Conservation (phyloP, 306 rosid genomes). For the Cucurbita moschata region DNA sequence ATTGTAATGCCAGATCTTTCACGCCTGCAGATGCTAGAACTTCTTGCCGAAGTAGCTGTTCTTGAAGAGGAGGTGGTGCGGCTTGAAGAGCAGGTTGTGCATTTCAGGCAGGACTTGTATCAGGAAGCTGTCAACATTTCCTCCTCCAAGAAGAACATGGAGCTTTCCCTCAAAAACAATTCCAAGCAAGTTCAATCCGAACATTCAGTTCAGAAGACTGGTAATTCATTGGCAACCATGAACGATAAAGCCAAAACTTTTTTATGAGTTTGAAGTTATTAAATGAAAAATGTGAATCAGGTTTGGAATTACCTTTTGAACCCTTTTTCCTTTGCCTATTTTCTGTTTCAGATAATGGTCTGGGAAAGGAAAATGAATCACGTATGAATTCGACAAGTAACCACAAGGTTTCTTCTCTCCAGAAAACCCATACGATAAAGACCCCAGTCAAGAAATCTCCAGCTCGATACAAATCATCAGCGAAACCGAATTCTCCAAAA, state of each 20-base stretch:
- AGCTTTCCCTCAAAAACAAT: conserved; percentile 15
- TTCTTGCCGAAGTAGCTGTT: conserved; percentile 91
- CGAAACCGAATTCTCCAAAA: conserved; percentile 32
- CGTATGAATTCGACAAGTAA: conserved; percentile 20
- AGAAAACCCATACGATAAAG: conserved; percentile 15
- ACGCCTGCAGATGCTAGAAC: conserved; percentile 47
- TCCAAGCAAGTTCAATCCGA: conserved; percentile 20
- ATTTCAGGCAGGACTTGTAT: conserved; percentile 61
- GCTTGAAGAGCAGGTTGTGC: conserved; percentile 75
- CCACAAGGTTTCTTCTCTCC: conserved; percentile 21
- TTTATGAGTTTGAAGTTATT: not conserved
- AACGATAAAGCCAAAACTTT: not conserved
- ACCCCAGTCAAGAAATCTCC: conserved; percentile 33
- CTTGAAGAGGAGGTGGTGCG: conserved; percentile 87
- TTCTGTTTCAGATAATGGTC: conserved; percentile 38
- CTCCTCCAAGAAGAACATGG: conserved; percentile 43
- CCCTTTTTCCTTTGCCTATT: conserved; percentile 3
- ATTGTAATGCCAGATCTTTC: conserved; percentile 8
- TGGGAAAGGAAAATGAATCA: conserved; percentile 51
- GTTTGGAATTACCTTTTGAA: not conserved
- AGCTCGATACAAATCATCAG: conserved; percentile 25
- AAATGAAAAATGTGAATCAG: not conserved
- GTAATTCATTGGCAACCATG: conserved; percentile 9
- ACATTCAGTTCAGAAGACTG: conserved; percentile 21
- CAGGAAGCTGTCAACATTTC: conserved; percentile 68